phyloP scores from a whole-genome alignment of 495 filamentous ascomycete genomes.

The Neurospora tetraspora region DNA sequence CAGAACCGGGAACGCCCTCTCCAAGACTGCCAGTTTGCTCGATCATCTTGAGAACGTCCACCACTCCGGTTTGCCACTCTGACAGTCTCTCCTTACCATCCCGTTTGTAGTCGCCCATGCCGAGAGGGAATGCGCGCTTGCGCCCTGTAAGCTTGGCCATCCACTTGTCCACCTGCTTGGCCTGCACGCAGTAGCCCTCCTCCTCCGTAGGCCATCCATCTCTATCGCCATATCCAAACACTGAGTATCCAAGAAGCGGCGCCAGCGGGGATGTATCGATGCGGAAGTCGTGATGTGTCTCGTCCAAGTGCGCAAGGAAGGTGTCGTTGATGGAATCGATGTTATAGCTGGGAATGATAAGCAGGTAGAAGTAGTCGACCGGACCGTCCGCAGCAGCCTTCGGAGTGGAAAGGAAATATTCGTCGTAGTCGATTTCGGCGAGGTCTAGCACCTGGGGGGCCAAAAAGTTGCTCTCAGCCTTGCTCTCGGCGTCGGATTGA shows the following conservation, averaged over 20 bases:
- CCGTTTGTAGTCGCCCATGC: slow-evolving; percentile 74
- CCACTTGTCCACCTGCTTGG: slow-evolving; percentile 83
- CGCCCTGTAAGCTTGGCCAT: slow-evolving; percentile 81
- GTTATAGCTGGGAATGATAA: slow-evolving; percentile 81
- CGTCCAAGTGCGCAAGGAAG: slow-evolving; percentile 72
- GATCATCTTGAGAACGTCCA: slow-evolving; percentile 57
- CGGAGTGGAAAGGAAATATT: slow-evolving; percentile 66
- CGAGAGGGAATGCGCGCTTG: slow-evolving; percentile 72
- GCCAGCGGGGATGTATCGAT: slow-evolving; percentile 83
- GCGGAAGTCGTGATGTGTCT: slow-evolving; percentile 92
- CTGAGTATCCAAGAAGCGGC: slow-evolving; percentile 69
- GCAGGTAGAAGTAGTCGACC: slow-evolving; percentile 64
- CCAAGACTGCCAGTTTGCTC: slow-evolving; percentile 54
- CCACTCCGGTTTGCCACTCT: slow-evolving; percentile 71
- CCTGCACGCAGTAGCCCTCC: slow-evolving; percentile 87
- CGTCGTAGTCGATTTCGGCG: slow-evolving; percentile 78
- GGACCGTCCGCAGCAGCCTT: slow-evolving; percentile 28
- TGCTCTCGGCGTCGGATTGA: neutral
- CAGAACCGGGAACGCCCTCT: slow-evolving; percentile 72
- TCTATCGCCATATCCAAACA: slow-evolving; percentile 87
- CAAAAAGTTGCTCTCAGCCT: slow-evolving; percentile 31
- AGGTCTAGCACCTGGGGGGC: slow-evolving; percentile 65
- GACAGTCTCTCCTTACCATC: slow-evolving; percentile 52
- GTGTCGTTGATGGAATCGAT: slow-evolving; percentile 79
- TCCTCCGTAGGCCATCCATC: slow-evolving; percentile 85